phyloP scores from a whole-genome alignment of 176 grass and related monocot genomes.

The Lolium multiflorum region DNA sequence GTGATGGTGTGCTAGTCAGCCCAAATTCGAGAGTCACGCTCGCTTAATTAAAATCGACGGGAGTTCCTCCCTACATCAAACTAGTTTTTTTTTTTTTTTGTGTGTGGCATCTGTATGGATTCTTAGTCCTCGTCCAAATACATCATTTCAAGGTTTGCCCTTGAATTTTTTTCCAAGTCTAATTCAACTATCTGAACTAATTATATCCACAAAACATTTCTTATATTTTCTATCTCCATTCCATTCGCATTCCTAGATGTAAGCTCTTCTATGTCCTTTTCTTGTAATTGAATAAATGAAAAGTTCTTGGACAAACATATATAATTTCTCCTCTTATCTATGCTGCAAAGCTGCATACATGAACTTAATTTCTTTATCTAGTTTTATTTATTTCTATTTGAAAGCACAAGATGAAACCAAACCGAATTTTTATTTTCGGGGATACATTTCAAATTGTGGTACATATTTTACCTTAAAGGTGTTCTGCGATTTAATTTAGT shows the following conservation, averaged over 20 bases:
- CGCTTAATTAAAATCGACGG: too few species aligned
- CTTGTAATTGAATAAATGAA: slow-evolving; percentile 14
- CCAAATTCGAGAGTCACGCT: too few species aligned
- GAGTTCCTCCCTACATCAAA: too few species aligned
- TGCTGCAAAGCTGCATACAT: not conserved
- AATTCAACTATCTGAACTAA: not conserved
- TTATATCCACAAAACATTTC: not conserved
- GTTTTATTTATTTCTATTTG: slow-evolving; percentile 17
- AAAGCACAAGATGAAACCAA: not conserved
- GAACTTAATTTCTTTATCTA: not conserved
- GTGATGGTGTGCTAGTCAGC: too few species aligned
- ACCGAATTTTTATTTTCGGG: not conserved
- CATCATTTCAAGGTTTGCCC: slow-evolving; percentile 15
- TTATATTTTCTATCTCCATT: not conserved
- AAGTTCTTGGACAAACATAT: not conserved
- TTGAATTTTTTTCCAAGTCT: slow-evolving; percentile 2
- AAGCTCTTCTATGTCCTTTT: slow-evolving; percentile 20
- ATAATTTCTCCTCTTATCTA: not conserved
- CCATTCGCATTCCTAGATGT: slow-evolving; percentile 3
- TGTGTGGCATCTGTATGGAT: slow-evolving; percentile 28
- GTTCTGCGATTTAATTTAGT: not conserved
- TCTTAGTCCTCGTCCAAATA: slow-evolving; percentile 3
- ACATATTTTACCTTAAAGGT: slow-evolving; percentile 7
- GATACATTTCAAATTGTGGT: not conserved
- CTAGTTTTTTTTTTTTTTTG: too few species aligned